Conservation (phyloP, 2,329 filamentous ascomycete species). For the Phaeosphaeria sp. region DNA sequence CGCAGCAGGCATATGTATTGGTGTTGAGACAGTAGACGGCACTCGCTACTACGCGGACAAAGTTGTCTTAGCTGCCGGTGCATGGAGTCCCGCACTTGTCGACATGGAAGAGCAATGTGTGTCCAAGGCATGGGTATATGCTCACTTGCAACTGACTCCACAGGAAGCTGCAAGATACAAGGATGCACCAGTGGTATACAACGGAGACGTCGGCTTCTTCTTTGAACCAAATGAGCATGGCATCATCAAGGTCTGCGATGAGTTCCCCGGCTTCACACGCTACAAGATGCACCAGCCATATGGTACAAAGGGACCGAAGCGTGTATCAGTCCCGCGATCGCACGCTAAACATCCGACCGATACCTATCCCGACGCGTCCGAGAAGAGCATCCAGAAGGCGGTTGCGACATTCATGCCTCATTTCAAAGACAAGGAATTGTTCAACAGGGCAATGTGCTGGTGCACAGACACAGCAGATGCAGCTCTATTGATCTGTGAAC, state of each 20-base stretch:
- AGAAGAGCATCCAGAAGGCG: constrained; percentile 46
- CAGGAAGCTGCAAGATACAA: constrained; percentile 58
- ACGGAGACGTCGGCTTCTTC: constrained; percentile 58
- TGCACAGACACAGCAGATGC: constrained; percentile 68
- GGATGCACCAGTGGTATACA: constrained; percentile 62
- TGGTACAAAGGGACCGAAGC: constrained; percentile 55
- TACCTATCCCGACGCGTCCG: constrained; percentile 53
- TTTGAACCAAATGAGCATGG: constrained; percentile 57
- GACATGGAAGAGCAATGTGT: constrained; percentile 47
- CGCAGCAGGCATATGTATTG: constrained; percentile 46
- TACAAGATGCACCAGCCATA: constrained; percentile 51
- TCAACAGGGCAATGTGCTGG: constrained; percentile 61
- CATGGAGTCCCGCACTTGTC: constrained; percentile 38
- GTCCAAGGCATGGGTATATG: constrained; percentile 65
- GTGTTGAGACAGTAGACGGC: constrained; percentile 52
- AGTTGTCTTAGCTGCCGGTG: constrained; percentile 53
- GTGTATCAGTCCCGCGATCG: constrained; percentile 59
- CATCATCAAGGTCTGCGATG: constrained; percentile 62
- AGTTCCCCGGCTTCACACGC: constrained; percentile 60
- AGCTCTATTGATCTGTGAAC: constrained; percentile 65
- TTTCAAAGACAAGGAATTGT: constrained; percentile 49
- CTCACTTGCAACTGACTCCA: constrained; percentile 58
- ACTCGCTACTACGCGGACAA: constrained; percentile 54
- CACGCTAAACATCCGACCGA: constrained; percentile 56
- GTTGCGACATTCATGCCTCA: constrained; percentile 53